A percentile compares a stretch with the other conserved stretches of the same genome.
phyloP scores from a whole-genome alignment of 2,329 filamentous ascomycete genomes.

The Rutstroemia sp. region DNA sequence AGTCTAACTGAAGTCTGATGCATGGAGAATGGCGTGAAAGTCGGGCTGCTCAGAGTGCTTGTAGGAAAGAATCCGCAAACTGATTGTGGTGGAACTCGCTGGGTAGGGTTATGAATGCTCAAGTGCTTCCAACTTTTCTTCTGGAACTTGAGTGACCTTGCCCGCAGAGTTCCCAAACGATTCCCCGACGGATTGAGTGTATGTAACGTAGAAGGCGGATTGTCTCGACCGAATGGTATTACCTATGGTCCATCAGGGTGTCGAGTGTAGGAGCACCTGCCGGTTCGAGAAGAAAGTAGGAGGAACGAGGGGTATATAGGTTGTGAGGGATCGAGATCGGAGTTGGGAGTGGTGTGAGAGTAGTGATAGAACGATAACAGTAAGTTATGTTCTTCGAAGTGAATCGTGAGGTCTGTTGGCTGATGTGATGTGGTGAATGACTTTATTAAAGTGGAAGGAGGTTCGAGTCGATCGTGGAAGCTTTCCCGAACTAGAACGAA shows the following conservation, averaged over 20 bases:
- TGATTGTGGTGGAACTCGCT: background rate
- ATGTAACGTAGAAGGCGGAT: background rate
- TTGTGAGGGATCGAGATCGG: background rate
- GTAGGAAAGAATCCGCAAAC: background rate
- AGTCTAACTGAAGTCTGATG: constrained; percentile 28
- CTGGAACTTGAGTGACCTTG: background rate
- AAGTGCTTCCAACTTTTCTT: background rate
- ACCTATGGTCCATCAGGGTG: background rate
- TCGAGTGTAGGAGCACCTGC: background rate
- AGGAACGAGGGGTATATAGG: background rate
- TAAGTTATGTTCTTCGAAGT: background rate
- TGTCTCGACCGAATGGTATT: background rate
- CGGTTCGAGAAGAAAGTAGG: constrained; percentile 9
- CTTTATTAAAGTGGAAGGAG: background rate
- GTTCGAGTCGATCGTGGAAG: constrained; percentile 1
- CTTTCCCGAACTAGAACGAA: constrained; percentile 3
- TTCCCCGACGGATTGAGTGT: constrained; percentile 7
- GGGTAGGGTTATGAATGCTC: background rate
- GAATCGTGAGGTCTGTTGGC: background rate
- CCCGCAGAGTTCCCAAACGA: constrained; percentile 17
- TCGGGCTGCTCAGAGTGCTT: background rate
- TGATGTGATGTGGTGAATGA: background rate
- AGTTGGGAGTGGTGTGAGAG: background rate
- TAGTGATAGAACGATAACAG: background rate
- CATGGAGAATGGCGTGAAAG: constrained; percentile 20